Base-by-base conservation (phyloP, 495 filamentous ascomycete genomes). In the Xeromyces bisporus region DNA sequence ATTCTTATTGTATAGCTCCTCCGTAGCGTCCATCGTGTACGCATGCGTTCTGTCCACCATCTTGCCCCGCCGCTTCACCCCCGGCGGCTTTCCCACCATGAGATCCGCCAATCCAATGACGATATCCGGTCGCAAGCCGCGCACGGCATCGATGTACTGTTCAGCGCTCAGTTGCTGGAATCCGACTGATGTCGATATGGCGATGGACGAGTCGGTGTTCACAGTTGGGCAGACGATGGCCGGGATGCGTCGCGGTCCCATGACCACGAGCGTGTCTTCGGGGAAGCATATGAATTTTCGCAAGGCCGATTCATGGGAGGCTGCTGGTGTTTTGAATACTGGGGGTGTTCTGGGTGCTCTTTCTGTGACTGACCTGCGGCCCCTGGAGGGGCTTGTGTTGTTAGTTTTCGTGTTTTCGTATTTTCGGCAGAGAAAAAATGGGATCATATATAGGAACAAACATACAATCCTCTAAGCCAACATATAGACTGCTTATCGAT, bases 391-490 rank as follows among this genome's bases (percentile, higher is more conserved):
- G 45, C 43, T 44, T 34, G 33, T 29, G 18, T 42, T 15, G 43
- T 56, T 32, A 56, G 50, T 29, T n/a, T 28, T 21, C 20, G 5
- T 21, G 5, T n/a, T n/a, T n/a, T n/a, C n/a, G n/a, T n/a, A n/a
- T n/a, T n/a, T 5, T 9, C 4, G 3, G 28, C 10, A 23, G 18
- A 8, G 10, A 6, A 14, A 8, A 20, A 14, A 14, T 12, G 28
- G 15, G 7, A 36, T 14, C 11, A 31, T 5, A 16, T 32, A 10
- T 36, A 30, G 34, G 15, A 34, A 23, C 12, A 33, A 23, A 67
- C 77, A 58, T 58, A 94, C 89, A 97, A 53, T 97, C 91, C 66
- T 97, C 89, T 8, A 96, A 53, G 8, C 79, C 82, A 34, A 84
- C 60, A 51, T 87, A 92, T 15, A 83, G 59, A 28, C 78, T 80